These are phyloP conservation scores for Xylaria multiplex DNA, from an alignment of 2,329 filamentous ascomycete species.

Conservation along the genomic window DNA sequence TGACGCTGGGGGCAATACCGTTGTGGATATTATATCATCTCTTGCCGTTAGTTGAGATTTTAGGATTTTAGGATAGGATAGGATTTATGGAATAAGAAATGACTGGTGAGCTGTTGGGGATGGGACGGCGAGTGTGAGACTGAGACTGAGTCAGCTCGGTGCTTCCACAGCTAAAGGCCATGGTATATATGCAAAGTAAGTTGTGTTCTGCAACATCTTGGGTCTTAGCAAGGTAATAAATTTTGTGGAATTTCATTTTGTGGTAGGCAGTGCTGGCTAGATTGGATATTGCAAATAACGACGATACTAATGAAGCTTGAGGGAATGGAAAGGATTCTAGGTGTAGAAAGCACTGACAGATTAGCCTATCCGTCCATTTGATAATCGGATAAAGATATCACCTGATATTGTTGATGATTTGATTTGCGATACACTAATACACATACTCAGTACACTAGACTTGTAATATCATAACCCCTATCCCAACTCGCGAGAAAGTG, in stretches of 20 bases:
- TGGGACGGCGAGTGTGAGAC: neutral
- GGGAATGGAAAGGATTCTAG: neutral
- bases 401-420: too few species aligned
- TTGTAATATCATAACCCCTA: too few species aligned
- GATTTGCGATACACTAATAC: too few species aligned
- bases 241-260: neutral
- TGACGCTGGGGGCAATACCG: neutral
- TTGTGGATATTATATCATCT: neutral
- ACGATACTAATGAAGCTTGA: neutral
- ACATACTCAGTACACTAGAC: too few species aligned
- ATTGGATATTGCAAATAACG: constrained; percentile 7
- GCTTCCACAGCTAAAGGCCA: too few species aligned
- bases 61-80: too few species aligned
- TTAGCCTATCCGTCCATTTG: too few species aligned
- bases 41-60: neutral
- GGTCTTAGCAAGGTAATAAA: neutral
- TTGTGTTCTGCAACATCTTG: neutral
- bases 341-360: too few species aligned
- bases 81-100: neutral
- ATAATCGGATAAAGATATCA: too few species aligned
- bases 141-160: too few species aligned
- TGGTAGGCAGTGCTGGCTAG: constrained; percentile 14
- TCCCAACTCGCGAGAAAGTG: too few species aligned
- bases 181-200: neutral
- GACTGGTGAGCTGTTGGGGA: neutral